Evolutionary conservation across 1,284 basidiomycete species (phyloP), one percentile per base, ranked within the genome.

Genomic region (Coniophora puteana): DNA sequence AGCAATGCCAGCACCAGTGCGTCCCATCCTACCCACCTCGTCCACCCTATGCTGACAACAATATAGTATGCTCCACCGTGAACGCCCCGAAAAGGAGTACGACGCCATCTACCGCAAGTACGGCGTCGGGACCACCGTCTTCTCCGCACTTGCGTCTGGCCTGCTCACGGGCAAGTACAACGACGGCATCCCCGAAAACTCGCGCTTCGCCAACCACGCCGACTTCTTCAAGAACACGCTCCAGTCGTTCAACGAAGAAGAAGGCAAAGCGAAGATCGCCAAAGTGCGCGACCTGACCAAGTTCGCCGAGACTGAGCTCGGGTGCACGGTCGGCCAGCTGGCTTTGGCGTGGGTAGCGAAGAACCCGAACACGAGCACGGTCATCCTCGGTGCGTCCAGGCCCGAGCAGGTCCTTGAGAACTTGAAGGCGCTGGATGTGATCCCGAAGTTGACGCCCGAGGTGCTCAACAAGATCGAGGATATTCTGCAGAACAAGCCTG

Each of bases 331-430:
- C 43, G 66, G 77, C 21, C 75, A 78, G 40, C 73, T 94, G 26
- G 83, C 89, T 1, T 70, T 91, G 26, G 89, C 89, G 5, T 91
- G 88, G 87, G 70, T 83, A 4, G 77, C 82, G 5, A 72, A 67
- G 49, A 82, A 87, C 59, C 74, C 78, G n/a, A 80, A 85, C 61
- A 84, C 77, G 6, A 69, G 69, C 21, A 80, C 74, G 14, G 78
- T 86, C 51, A 85, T 88, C 49, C 69, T 90, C 38, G 84, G 87
- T 36, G 75, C 74, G 1, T 70, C 73, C 14, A 76, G 68, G 35
- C 63, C 68, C 3, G 61, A 72, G 39, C 74, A 75, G 41, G 62
- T 86, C 36, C 50, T 69, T 28, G 77, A 85, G 47, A 87, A 85
- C 63, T 62, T 87, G 49, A 76, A 78, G 55, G 80, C 83, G 3